These are phyloP conservation scores for Macrolepiota albuminosa DNA, from an alignment of 768 basidiomycete species.

Conservation along the genomic window DNA sequence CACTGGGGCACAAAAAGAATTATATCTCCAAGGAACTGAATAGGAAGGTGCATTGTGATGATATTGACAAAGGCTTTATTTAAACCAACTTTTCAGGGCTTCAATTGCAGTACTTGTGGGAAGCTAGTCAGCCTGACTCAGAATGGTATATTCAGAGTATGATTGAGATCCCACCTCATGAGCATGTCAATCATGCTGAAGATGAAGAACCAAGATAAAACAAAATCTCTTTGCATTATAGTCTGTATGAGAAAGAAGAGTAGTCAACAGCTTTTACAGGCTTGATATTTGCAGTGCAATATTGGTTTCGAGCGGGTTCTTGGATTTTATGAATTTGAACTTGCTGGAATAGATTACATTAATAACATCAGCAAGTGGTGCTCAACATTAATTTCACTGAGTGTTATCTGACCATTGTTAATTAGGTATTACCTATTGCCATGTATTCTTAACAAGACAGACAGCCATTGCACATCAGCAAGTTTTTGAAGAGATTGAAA, in stretches of 20 bases:
- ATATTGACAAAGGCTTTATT: too few species aligned
- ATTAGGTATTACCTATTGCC: too few species aligned
- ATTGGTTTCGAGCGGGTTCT: background rate
- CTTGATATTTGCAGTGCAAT: background rate
- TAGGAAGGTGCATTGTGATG: too few species aligned
- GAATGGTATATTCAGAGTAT: background rate
- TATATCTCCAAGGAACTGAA: too few species aligned
- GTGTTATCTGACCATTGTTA: too few species aligned
- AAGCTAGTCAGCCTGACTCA: background rate
- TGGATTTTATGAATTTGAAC: background rate
- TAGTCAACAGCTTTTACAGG: background rate
- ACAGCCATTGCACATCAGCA: too few species aligned
- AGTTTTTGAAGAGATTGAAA: too few species aligned
- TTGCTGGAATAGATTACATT: background rate
- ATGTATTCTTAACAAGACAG: too few species aligned
- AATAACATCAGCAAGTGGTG: background rate
- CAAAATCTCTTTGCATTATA: background rate
- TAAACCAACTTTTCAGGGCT: too few species aligned
- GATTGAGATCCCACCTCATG: background rate
- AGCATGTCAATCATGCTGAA: background rate
- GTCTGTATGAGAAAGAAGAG: background rate
- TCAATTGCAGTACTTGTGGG: background rate
- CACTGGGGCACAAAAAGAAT: too few species aligned
- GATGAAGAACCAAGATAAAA: background rate
- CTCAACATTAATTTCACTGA: too few species aligned